Conservation (phyloP, 2,329 filamentous ascomycete species). For the Colletotrichum chlorophyti region DNA sequence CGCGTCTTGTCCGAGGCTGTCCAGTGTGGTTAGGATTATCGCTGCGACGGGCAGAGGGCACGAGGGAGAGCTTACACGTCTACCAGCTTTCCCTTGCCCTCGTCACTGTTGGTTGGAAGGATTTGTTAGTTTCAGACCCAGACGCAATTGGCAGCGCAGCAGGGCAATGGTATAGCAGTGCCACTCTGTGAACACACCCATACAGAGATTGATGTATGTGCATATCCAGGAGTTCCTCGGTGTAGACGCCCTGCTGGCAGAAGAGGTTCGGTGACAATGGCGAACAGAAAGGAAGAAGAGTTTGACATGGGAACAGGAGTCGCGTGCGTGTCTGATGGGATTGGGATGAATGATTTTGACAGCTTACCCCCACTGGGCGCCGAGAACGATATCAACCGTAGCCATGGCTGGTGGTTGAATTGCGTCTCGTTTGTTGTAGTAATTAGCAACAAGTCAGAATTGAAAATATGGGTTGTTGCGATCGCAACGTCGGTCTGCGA, state of each 20-base stretch:
- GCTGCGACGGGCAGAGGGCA: conserved; percentile 25
- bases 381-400: conserved; percentile 42
- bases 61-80: conserved; percentile 38
- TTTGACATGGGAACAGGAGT: neutral
- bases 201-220: neutral
- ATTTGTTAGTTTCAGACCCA: conserved; percentile 10
- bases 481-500: conserved; percentile 30
- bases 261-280: neutral
- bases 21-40: conserved; percentile 25
- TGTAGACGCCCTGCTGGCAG: conserved; percentile 3
- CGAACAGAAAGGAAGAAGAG: neutral
- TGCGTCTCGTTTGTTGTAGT: neutral
- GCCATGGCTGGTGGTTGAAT: conserved; percentile 19
- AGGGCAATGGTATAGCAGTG: neutral
- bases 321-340: conserved; percentile 1
- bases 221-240: neutral
- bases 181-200: neutral
- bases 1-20: conserved; percentile 33
- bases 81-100: conserved; percentile 47
- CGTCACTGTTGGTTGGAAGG: conserved; percentile 37
- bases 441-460: conserved; percentile 22
- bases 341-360: too few species aligned
- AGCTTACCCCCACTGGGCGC: conserved; percentile 46
- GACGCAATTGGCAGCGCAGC: conserved; percentile 8
- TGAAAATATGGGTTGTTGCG: conserved; percentile 28